Conservation (phyloP, 805 yeast species). For the Ogataea minuta region DNA sequence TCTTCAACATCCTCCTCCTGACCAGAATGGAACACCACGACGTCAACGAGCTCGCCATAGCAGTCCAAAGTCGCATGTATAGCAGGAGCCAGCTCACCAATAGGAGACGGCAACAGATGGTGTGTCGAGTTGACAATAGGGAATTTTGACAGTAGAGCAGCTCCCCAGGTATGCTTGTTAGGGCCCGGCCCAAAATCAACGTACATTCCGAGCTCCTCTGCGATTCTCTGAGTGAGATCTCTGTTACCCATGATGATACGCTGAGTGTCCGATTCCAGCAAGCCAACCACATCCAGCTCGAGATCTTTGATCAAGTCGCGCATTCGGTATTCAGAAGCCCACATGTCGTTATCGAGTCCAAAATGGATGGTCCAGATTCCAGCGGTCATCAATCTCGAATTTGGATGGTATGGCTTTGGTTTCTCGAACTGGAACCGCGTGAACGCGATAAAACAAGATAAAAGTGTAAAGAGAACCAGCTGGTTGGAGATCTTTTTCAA, state of each 20-base stretch:
- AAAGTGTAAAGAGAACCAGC: constrained; percentile 37
- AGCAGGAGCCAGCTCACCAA: constrained; percentile 97
- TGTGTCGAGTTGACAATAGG: constrained; percentile 90
- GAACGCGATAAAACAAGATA: constrained; percentile 53
- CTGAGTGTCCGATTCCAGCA: constrained; percentile 91
- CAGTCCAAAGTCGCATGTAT: constrained; percentile 93
- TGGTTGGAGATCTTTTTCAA: constrained; percentile 25
- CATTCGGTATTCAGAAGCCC: constrained; percentile 95
- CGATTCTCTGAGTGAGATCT: constrained; percentile 86
- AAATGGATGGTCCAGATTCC: constrained; percentile 99
- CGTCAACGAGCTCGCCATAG: constrained; percentile 83
- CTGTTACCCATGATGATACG: constrained; percentile 93
- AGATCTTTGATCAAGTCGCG: constrained; percentile 76
- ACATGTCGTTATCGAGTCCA: constrained; percentile 95
- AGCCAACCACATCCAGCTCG: constrained; percentile 86
- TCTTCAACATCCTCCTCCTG: constrained; percentile 98
- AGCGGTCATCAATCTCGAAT: constrained; percentile 76
- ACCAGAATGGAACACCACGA: constrained; percentile 96
- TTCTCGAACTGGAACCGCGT: constrained; percentile 56
- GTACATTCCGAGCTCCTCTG: constrained; percentile 92
- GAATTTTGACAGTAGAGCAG: constrained; percentile 86
- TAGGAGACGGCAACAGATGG: constrained; percentile 92
- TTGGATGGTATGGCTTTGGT: constrained; percentile 67
- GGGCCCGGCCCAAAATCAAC: constrained; percentile 98
- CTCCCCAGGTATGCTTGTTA: constrained; percentile 97